phyloP scores from a whole-genome alignment of 2,329 filamentous ascomycete species.

The Microdochium bolleyi region DNA sequence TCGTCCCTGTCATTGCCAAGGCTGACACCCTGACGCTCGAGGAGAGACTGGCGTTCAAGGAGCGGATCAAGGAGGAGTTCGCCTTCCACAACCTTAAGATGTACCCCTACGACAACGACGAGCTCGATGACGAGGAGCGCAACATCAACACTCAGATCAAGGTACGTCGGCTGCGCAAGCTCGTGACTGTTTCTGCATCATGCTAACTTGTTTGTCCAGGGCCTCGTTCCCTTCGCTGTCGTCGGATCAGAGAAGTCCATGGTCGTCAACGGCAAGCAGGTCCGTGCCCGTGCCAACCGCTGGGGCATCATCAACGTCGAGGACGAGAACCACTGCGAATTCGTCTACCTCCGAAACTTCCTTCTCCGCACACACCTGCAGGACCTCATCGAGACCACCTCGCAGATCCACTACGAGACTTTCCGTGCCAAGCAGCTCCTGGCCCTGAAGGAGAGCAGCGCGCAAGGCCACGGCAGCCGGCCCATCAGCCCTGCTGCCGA shows the following conservation, averaged over 20 bases:
- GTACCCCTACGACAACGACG: slow-evolving; percentile 99
- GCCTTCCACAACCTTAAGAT: slow-evolving; percentile 99
- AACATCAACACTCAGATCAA: slow-evolving; percentile 93
- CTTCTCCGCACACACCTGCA: slow-evolving; percentile 96
- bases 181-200: background rate
- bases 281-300: slow-evolving; percentile 95
- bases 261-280: slow-evolving; percentile 94
- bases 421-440: slow-evolving; percentile 99
- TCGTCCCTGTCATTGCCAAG: slow-evolving; percentile 98
- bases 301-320: slow-evolving; percentile 99
- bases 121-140: slow-evolving; percentile 95
- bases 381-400: slow-evolving; percentile 98
- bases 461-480: slow-evolving; percentile 72
- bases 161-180: slow-evolving; percentile 40
- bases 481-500: slow-evolving; percentile 95
- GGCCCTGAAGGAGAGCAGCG: slow-evolving; percentile 96
- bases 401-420: slow-evolving; percentile 99
- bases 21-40: slow-evolving; percentile 92
- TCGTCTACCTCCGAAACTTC: slow-evolving; percentile 97
- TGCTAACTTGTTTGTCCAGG: slow-evolving; percentile 43
- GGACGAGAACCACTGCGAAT: slow-evolving; percentile 99
- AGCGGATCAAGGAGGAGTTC: slow-evolving; percentile 99
- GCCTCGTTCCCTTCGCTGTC: slow-evolving; percentile 92
- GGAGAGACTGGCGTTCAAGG: slow-evolving; percentile 94
- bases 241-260: slow-evolving; percentile 98